A percentile compares a stretch with the other conserved stretches of the same genome.
Conservation (phyloP, 192 early-diverging fungal species). For the Coemansia guatemalensis region DNA sequence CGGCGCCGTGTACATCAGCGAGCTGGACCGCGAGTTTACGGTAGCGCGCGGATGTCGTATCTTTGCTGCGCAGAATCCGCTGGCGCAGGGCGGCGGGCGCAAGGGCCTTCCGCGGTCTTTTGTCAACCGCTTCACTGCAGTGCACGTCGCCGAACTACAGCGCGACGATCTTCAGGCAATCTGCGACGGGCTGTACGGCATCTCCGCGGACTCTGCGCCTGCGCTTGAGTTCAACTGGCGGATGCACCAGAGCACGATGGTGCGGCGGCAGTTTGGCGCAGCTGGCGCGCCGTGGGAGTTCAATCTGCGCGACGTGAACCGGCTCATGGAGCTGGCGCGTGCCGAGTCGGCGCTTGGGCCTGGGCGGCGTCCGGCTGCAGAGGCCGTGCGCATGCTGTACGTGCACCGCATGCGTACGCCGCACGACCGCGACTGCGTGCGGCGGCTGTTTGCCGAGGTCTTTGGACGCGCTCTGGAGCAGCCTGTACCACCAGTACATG, state of each 20-base stretch:
- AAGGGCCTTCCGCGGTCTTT: conserved; percentile 98
- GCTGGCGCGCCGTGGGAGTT: conserved; percentile 96
- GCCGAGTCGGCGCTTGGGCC: conserved; percentile 15
- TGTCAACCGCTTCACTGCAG: conserved; percentile 94
- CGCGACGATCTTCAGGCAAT: conserved; percentile 82
- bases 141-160: conserved; percentile 84
- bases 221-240: conserved; percentile 74
- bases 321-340: conserved; percentile 84
- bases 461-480: conserved; percentile 41
- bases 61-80: conserved; percentile 97
- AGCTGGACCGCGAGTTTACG: conserved; percentile 85
- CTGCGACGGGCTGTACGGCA: conserved; percentile 51
- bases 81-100: conserved; percentile 94
- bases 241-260: conserved; percentile 86
- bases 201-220: conserved; percentile 43
- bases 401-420: conserved; percentile 85
- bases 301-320: conserved; percentile 94
- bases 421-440: conserved; percentile 67
- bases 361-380: conserved; percentile 30
- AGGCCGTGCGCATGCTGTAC: conserved; percentile 83
- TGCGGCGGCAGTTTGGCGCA: conserved; percentile 68
- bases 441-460: conserved; percentile 56
- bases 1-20: conserved; percentile 92
- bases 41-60: conserved; percentile 83
- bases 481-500: conserved; percentile 39